Evolutionary conservation across 2,329 filamentous ascomycete species (phyloP).

Genomic region (Fusarium sp.): DNA sequence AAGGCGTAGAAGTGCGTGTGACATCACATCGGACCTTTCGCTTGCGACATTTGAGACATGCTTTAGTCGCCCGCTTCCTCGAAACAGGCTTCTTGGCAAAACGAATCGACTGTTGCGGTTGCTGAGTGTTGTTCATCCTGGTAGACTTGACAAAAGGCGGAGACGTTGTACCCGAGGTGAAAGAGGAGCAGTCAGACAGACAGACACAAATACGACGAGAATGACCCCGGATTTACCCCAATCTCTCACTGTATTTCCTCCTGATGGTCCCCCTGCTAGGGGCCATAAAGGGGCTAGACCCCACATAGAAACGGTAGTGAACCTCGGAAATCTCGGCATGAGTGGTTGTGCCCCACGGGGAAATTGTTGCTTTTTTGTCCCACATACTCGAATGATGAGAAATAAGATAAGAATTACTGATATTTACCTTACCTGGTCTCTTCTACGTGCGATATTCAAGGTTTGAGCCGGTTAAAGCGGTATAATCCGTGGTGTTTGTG

Average conservation of each 20-base stretch:
- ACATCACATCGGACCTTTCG: conserved; percentile 43
- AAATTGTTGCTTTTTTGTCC: background rate
- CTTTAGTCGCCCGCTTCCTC: conserved; percentile 38
- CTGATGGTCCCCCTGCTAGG: background rate
- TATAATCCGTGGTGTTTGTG: background rate
- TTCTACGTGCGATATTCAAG: too few relatives aligned
- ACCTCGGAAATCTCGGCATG: conserved; percentile 19
- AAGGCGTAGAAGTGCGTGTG: conserved; percentile 35
- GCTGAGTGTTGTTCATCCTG: conserved; percentile 35
- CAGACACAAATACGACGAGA: background rate
- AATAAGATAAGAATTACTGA: background rate
- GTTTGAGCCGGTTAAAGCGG: background rate
- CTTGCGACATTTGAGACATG: conserved; percentile 40
- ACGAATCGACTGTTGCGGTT: conserved; percentile 23
- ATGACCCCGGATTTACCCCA: conserved; percentile 35
- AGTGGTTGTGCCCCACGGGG: background rate
- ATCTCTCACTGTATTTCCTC: background rate
- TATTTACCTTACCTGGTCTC: too few relatives aligned
- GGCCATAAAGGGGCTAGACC: conserved; percentile 8
- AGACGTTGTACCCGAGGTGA: conserved; percentile 26
- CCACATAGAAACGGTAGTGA: conserved; percentile 2
- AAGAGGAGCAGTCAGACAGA: conserved; percentile 2
- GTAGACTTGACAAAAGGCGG: background rate
- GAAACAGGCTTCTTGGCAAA: conserved; percentile 41
- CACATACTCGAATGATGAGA: background rate